Percentiles rank a stretch among this genome's conserved stretches.
phyloP scores from a whole-genome alignment of 306 rosid genomes.

The Citrullus colocynthis region DNA sequence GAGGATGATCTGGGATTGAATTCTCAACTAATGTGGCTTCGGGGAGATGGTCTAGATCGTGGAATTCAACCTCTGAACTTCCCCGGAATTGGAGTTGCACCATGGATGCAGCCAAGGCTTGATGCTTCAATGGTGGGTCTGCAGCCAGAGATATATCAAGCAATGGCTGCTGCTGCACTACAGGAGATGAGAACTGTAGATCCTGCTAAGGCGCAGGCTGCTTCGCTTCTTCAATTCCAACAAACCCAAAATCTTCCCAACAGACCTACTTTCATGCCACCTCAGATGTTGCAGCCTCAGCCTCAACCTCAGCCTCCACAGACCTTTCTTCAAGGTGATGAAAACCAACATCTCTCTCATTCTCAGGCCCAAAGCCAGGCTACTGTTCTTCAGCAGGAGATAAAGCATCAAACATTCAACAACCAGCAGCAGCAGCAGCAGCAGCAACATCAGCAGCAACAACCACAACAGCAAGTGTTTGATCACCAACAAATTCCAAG shows the following conservation, averaged over 20 bases:
- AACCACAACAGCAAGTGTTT: conserved; percentile 26
- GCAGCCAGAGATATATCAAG: conserved; percentile 83
- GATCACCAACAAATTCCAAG: conserved; percentile 58
- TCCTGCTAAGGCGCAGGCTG: conserved; percentile 52
- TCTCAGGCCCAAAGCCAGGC: conserved; percentile 38
- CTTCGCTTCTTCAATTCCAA: conserved; percentile 71
- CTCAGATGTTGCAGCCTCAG: conserved; percentile 63
- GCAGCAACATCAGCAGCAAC: conserved; percentile 20
- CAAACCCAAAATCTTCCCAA: conserved; percentile 51
- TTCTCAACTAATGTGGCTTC: conserved; percentile 76
- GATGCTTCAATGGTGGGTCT: conserved; percentile 67
- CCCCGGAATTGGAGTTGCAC: conserved; percentile 67
- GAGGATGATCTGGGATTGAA: conserved; percentile 67
- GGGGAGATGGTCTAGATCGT: conserved; percentile 57
- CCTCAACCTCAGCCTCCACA: conserved; percentile 34
- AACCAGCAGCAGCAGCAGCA: conserved; percentile 17
- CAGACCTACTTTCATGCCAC: conserved; percentile 53
- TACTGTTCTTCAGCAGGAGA: conserved; percentile 42
- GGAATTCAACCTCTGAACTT: conserved; percentile 70
- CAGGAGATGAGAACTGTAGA: conserved; percentile 76
- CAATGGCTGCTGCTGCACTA: conserved; percentile 83
- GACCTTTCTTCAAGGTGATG: conserved; percentile 46
- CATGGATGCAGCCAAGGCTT: conserved; percentile 90
- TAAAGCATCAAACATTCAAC: conserved; percentile 13
- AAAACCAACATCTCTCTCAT: conserved; percentile 40